Percentiles rank a stretch among this genome's conserved stretches.
phyloP scores from a whole-genome alignment of 2,329 filamentous ascomycete genomes.

The Harringtonia lauricola region DNA sequence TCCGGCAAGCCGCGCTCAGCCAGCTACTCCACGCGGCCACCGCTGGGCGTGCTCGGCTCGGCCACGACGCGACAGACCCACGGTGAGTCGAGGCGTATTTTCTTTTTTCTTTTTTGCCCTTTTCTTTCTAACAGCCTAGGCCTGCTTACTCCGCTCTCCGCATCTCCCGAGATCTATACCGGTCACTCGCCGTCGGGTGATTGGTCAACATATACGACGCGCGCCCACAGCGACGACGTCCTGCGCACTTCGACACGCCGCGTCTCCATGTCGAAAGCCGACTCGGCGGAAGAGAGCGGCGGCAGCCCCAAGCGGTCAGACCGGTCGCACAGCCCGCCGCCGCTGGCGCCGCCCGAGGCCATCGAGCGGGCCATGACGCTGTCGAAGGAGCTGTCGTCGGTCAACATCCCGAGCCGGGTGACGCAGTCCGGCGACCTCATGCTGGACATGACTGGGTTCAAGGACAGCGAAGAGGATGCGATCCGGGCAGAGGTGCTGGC shows the following conservation, averaged over 20 bases:
- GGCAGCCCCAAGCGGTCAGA: constrained; percentile 32
- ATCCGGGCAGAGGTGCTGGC: constrained; percentile 88
- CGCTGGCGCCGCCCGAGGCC: constrained; percentile 60
- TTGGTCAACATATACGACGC: constrained; percentile 32
- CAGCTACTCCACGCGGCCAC: constrained; percentile 28
- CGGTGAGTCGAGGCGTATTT: constrained; percentile 15
- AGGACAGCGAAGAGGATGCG: constrained; percentile 85
- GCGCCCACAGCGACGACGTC: constrained; percentile 45
- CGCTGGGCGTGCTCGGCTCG: constrained; percentile 26
- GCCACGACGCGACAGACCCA: constrained; percentile 20
- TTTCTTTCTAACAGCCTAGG: constrained; percentile 19
- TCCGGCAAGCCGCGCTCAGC: constrained; percentile 24
- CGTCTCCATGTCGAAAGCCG: constrained; percentile 16
- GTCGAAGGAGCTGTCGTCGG: constrained; percentile 76
- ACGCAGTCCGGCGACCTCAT: constrained; percentile 89
- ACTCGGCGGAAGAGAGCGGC: constrained; percentile 24
- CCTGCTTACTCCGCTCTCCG: constrained; percentile 39
- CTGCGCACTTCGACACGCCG: constrained; percentile 34
- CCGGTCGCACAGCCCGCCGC: constrained; percentile 67
- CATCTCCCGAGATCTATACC: constrained; percentile 38
- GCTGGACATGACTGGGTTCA: constrained; percentile 97
- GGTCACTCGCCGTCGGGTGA: constrained; percentile 38
- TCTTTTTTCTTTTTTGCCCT: background rate
- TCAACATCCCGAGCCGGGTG: constrained; percentile 88
- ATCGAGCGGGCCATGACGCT: constrained; percentile 73